Evolutionary conservation across 2,329 filamentous ascomycete species (phyloP).

Genomic region (Huntiella moniliformis): DNA sequence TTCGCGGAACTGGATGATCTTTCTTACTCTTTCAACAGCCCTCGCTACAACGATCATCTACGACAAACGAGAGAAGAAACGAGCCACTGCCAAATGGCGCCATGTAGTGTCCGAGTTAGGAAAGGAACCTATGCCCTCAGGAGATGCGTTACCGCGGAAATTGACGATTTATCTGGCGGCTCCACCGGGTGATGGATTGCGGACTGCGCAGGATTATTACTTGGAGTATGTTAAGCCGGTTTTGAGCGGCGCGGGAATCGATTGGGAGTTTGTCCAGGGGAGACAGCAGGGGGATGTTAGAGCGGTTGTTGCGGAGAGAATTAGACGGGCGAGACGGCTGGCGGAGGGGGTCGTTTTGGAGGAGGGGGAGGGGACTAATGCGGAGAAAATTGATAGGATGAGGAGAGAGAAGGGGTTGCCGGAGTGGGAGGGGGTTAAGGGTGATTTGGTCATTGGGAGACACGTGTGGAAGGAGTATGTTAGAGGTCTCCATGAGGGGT

Average conservation of each 20-base stretch:
- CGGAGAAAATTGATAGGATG: slow-evolving; percentile 40
- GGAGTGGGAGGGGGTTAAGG: slow-evolving; percentile 54
- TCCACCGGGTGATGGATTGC: slow-evolving; percentile 70
- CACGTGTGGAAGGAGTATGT: slow-evolving; percentile 98
- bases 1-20: slow-evolving; percentile 96
- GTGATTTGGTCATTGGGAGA: slow-evolving; percentile 75
- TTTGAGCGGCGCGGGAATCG: slow-evolving; percentile 69
- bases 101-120: slow-evolving; percentile 70
- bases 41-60: slow-evolving; percentile 72
- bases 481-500: slow-evolving; percentile 83
- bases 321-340: slow-evolving; percentile 50
- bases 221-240: slow-evolving; percentile 91
- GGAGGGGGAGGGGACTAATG: slow-evolving; percentile 27
- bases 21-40: slow-evolving; percentile 59
- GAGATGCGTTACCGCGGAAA: slow-evolving; percentile 59
- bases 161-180: slow-evolving; percentile 72
- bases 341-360: slow-evolving; percentile 33
- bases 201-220: slow-evolving; percentile 82
- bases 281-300: slow-evolving; percentile 82
- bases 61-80: slow-evolving; percentile 78
- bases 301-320: slow-evolving; percentile 68
- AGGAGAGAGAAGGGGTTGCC: slow-evolving; percentile 47
- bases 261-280: slow-evolving; percentile 93
- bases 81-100: slow-evolving; percentile 71
- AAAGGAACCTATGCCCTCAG: slow-evolving; percentile 47